Evolutionary conservation across 2,329 filamentous ascomycete species (phyloP).

Genomic region (Elsinoe necatrix): DNA sequence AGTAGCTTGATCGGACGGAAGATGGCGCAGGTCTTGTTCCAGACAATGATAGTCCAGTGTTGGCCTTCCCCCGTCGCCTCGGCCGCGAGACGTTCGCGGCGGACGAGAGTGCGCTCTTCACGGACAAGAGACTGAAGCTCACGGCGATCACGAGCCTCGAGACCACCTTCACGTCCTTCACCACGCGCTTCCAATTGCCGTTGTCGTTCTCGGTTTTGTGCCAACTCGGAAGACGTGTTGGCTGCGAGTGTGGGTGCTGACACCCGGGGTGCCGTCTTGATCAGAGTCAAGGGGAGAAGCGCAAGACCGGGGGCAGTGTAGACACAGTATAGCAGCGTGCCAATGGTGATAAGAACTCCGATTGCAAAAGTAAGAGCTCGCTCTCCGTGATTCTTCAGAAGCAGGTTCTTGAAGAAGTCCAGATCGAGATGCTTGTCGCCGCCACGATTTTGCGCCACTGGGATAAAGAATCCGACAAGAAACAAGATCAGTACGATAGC

Average conservation of each 20-base stretch:
- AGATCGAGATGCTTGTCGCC: conserved; percentile 64
- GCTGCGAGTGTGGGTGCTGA: conserved; percentile 72
- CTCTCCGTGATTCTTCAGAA: conserved; percentile 82
- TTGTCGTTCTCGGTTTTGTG: conserved; percentile 83
- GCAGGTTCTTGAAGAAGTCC: conserved; percentile 81
- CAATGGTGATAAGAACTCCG: conserved; percentile 79
- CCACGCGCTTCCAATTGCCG: conserved; percentile 83
- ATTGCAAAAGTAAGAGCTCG: conserved; percentile 84
- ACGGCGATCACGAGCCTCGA: conserved; percentile 77
- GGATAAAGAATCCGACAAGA: conserved; percentile 88
- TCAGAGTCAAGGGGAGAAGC: conserved; percentile 77
- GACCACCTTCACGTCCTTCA: conserved; percentile 61
- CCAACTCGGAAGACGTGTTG: conserved; percentile 69
- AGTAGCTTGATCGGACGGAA: conserved; percentile 85
- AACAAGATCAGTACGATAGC: conserved; percentile 73
- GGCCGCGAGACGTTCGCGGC: conserved; percentile 77
- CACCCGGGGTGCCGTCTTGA: conserved; percentile 82
- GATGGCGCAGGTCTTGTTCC: conserved; percentile 72
- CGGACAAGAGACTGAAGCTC: conserved; percentile 80
- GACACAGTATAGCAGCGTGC: conserved; percentile 74
- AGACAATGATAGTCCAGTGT: conserved; percentile 62
- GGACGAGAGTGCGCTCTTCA: conserved; percentile 85
- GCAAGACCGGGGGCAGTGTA: conserved; percentile 88
- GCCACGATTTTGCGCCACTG: conserved; percentile 58
- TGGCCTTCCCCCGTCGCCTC: conserved; percentile 73